Percentiles rank a stretch among this genome's conserved stretches.
These are phyloP conservation scores for Dioscorea alata DNA, from an alignment of 106 monocot genomes.

Conservation along the genomic window DNA sequence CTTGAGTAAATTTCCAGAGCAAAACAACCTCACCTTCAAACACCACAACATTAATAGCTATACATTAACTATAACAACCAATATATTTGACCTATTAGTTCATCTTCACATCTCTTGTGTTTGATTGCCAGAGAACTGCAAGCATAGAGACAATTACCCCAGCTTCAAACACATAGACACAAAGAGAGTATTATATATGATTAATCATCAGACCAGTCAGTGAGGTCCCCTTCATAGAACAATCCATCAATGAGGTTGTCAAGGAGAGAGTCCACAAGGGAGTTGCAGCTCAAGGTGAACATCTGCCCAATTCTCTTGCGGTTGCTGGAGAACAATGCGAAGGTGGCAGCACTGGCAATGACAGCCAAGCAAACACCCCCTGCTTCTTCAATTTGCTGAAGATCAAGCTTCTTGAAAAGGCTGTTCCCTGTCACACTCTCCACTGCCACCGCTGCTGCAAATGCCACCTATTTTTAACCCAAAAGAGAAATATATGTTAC, in stretches of 20 bases:
- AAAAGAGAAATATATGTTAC: too few relatives aligned
- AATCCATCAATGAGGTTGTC: slow-evolving; percentile 86
- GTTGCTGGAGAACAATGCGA: slow-evolving; percentile 73
- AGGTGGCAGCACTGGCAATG: slow-evolving; percentile 47
- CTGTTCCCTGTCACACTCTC: slow-evolving; percentile 80
- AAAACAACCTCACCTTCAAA: too few relatives aligned
- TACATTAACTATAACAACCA: too few relatives aligned
- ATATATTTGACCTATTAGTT: too few relatives aligned
- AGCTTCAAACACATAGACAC: too few relatives aligned
- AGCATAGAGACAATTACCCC: too few relatives aligned
- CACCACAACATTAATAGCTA: too few relatives aligned
- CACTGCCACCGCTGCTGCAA: slow-evolving; percentile 52
- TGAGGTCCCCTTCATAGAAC: slow-evolving; percentile 62
- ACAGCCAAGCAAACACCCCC: slow-evolving; percentile 59
- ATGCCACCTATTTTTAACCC: slow-evolving; percentile 44
- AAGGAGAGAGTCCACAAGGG: slow-evolving; percentile 81
- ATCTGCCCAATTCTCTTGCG: slow-evolving; percentile 52
- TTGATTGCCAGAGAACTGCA: too few relatives aligned
- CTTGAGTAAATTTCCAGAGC: too few relatives aligned
- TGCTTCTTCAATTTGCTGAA: slow-evolving; percentile 65
- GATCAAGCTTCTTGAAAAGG: slow-evolving; percentile 84
- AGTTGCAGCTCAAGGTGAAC: slow-evolving; percentile 68
- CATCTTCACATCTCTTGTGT: too few relatives aligned
- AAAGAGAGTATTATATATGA: too few relatives aligned
- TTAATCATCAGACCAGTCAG: slow-evolving; percentile 53